A percentile compares a stretch with the other conserved stretches of the same genome.
Evolutionary conservation across 192 early-diverging fungal genomes (phyloP).

Genomic region (Pilaira anomala): DNA sequence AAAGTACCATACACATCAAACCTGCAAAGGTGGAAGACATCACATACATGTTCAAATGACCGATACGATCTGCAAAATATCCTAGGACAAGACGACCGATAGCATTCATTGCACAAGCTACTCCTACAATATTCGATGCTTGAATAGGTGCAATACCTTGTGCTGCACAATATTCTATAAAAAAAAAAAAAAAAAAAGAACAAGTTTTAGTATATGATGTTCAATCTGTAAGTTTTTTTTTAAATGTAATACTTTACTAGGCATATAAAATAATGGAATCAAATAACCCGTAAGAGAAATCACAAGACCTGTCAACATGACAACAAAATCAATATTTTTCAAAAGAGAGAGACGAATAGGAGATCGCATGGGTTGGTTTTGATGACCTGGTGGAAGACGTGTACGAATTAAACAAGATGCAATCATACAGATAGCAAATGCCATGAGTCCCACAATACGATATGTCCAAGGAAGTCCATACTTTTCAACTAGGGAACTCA

Average conservation of each 20-base stretch:
- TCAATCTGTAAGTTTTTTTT: neutral
- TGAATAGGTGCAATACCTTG: slow-evolving; percentile 19
- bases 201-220: no score
- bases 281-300: slow-evolving; percentile 41
- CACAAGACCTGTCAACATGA: slow-evolving; percentile 27
- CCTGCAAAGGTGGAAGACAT: slow-evolving; percentile 18
- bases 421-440: slow-evolving; percentile 37
- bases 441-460: slow-evolving; percentile 57
- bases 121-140: slow-evolving; percentile 17
- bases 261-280: slow-evolving; percentile 41
- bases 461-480: slow-evolving; percentile 53
- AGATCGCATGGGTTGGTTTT: neutral
- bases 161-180: slow-evolving; percentile 21
- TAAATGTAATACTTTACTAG: slow-evolving; percentile 31
- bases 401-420: slow-evolving; percentile 19
- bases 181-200: no score
- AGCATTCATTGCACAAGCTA: slow-evolving; percentile 30
- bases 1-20: slow-evolving; percentile 21
- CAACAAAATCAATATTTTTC: slow-evolving; percentile 27
- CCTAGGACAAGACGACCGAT: slow-evolving; percentile 25
- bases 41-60: slow-evolving; percentile 30
- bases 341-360: slow-evolving; percentile 26
- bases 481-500: slow-evolving; percentile 42
- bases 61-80: slow-evolving; percentile 29
- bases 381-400: slow-evolving; percentile 12